Conservation (phyloP, 371 early-diverging fungal species). For the Lichtheimia corymbifera region DNA sequence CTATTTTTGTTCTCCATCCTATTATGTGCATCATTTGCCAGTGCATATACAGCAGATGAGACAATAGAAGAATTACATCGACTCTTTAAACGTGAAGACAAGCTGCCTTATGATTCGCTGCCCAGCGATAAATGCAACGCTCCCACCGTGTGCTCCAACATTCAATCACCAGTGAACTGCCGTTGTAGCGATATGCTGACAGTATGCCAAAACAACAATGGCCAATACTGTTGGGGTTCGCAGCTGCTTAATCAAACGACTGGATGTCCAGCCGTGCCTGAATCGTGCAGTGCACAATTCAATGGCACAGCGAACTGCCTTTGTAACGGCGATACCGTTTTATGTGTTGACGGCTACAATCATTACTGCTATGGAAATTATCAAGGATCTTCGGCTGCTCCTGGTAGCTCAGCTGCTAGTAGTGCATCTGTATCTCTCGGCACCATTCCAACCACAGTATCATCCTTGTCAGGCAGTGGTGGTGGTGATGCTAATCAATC, state of each 20-base stretch:
- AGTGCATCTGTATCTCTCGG: too few species aligned
- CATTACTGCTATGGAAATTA: conserved; percentile 40
- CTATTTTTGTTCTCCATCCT: too few species aligned
- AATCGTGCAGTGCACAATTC: conserved; percentile 21
- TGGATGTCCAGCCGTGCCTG: conserved; percentile 33
- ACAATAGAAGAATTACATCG: conserved; percentile 8
- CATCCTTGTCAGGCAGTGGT: too few species aligned
- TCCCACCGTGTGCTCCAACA: conserved; percentile 35
- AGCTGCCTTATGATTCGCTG: conserved; percentile 36
- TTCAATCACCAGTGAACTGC: conserved; percentile 28
- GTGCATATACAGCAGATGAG: neutral
- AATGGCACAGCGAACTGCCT: conserved; percentile 37
- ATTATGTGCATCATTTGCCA: too few species aligned
- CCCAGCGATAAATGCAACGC: conserved; percentile 29
- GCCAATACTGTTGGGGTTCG: conserved; percentile 47
- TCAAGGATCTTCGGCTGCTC: neutral
- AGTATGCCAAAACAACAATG: conserved; percentile 25
- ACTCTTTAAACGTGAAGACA: conserved; percentile 37
- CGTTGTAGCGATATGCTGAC: conserved; percentile 38
- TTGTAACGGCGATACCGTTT: conserved; percentile 30
- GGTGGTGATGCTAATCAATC: too few species aligned
- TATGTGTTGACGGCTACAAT: conserved; percentile 42
- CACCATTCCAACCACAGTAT: too few species aligned
- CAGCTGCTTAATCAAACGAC: conserved; percentile 21
- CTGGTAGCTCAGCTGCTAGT: too few species aligned